Evolutionary conservation across 2,329 filamentous ascomycete genomes (phyloP), one percentile per base, ranked within the genome.

Genomic region (Venturia carpophila): DNA sequence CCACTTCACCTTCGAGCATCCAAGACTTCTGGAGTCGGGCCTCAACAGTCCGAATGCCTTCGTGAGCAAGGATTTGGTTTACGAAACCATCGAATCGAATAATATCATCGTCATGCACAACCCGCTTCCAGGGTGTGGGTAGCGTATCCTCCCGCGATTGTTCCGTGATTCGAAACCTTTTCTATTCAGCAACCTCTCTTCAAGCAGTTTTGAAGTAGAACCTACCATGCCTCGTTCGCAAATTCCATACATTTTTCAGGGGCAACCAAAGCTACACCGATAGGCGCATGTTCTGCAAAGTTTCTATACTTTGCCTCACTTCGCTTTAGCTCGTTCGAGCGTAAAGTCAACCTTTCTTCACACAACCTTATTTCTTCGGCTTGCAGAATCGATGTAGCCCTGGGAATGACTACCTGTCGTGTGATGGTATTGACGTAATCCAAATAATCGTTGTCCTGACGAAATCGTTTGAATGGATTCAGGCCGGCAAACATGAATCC

Each of bases 231-330:
- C 39, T 49, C 56, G 30, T 65, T 65, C 30, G 58, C 56, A 52
- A 60, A 65, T 24, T 63, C 64, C 9, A 65, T 52, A 21, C n/a
- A 41, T 43, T 41, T 58, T n/a, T 47, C 19, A 24, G 17, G 10
- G 13, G n/a, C 17, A 17, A 65, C 60, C 17, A 62, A 15, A 17
- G 41, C 58, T 13, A 66, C 52, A 17, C 65, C 65, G 45, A 64
- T 62, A 19, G 65, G 65, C 27, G 62, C 65, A 56, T 64, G 62
- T 24, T 64, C 62, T 3, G 65, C 65, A 55, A 66, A 66, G 24
- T 34, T 47, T 37, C 63, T 42, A 17, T 60, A 66, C 24, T 64
- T 66, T 19, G 64, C 21, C 34, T 66, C 65, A 30, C 65, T 66
- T 27, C 64, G 62, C 52, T 66, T 52, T n/a, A 66, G 24, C 49